Percentiles rank a stretch among this genome's conserved stretches.
phyloP scores from a whole-genome alignment of 257 asterid genomes.

The Coffea canephora region DNA sequence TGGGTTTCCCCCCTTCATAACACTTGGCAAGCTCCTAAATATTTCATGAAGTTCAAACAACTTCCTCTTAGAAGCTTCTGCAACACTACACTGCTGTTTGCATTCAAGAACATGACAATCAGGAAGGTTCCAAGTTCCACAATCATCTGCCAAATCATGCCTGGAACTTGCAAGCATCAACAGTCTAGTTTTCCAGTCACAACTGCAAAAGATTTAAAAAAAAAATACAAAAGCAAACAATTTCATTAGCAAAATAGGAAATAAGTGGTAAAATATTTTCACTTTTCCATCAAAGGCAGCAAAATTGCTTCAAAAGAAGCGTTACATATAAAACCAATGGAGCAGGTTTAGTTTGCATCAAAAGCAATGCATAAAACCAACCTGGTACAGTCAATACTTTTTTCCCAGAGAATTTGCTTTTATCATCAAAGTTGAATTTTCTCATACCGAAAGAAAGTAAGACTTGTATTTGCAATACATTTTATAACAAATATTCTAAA shows the following conservation, averaged over 20 bases:
- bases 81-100: slow-evolving; percentile 52
- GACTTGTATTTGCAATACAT: background rate
- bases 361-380: background rate
- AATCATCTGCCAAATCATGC: slow-evolving; percentile 40
- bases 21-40: slow-evolving; percentile 73
- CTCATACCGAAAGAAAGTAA: background rate
- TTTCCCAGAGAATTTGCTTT: background rate
- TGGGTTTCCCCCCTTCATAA: slow-evolving; percentile 44
- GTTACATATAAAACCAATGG: background rate
- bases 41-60: slow-evolving; percentile 89
- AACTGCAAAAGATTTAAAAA: slow-evolving; percentile 47
- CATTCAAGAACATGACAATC: slow-evolving; percentile 86
- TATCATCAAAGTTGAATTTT: background rate
- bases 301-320: background rate
- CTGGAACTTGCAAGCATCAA: slow-evolving; percentile 38
- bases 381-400: background rate
- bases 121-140: slow-evolving; percentile 56
- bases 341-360: background rate
- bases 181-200: slow-evolving; percentile 85
- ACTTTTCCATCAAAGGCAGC: background rate
- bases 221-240: slow-evolving; percentile 4
- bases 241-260: slow-evolving; percentile 16
- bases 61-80: slow-evolving; percentile 61
- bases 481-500: background rate
- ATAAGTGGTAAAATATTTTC: background rate